Conservation (phyloP, 345 rosid genomes). For the Mercurialis annua region DNA sequence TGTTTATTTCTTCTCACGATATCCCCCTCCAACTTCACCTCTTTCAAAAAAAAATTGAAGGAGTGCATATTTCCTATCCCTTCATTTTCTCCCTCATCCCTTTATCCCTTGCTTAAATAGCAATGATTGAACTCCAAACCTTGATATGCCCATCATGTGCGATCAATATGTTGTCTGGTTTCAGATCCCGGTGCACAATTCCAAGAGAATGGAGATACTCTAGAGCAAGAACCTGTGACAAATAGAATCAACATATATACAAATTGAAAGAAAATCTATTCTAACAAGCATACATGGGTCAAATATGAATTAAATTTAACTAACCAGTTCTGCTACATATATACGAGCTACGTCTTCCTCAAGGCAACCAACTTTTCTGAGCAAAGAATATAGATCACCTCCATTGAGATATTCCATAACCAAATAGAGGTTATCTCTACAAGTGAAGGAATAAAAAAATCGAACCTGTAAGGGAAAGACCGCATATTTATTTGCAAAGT, state of each 20-base stretch:
- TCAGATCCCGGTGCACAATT: constrained; percentile 80
- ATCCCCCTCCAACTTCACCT: no score
- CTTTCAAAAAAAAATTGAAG: no score
- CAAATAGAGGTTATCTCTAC: constrained; percentile 84
- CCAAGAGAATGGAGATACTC: constrained; percentile 77
- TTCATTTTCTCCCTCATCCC: no score
- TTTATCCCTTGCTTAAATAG: background rate
- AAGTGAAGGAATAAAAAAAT: constrained; percentile 77
- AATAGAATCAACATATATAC: constrained; percentile 7
- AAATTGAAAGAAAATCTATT: background rate
- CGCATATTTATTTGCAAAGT: constrained; percentile 4
- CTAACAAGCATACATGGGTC: constrained; percentile 6
- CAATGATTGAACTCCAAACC: constrained; percentile 42
- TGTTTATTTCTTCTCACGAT: no score
- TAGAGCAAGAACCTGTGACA: constrained; percentile 80
- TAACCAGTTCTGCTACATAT: constrained; percentile 80
- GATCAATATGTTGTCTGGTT: constrained; percentile 79
- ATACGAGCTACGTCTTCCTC: constrained; percentile 72
- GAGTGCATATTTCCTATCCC: no score
- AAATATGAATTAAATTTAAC: constrained; percentile 25
- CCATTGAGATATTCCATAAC: constrained; percentile 93
- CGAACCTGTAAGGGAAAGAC: constrained; percentile 59
- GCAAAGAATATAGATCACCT: constrained; percentile 77
- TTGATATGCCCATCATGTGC: constrained; percentile 84
- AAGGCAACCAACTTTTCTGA: constrained; percentile 76